Evolutionary conservation across 2,329 filamentous ascomycete genomes (phyloP), one percentile per base, ranked within the genome.

Genomic region (Pseudogymnoascus sp.): DNA sequence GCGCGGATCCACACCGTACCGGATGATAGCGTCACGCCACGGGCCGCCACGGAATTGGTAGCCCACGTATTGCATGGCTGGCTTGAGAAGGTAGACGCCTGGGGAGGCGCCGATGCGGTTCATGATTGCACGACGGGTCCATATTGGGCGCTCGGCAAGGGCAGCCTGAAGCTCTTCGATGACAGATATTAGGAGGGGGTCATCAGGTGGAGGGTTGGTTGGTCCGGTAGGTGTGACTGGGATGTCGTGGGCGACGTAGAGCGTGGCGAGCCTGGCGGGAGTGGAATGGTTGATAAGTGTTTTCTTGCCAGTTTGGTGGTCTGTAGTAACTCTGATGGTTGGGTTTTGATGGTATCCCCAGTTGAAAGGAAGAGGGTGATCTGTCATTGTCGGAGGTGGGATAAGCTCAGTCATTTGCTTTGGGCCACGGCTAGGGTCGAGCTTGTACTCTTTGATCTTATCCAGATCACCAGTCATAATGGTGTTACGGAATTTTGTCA

Each of bases 11-110:
- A 96, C 75, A 8, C 93, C 93, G 72, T 92, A 94, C 54, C 83
- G 85, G 65, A 97, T 84, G 60, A 97, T 85, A 2, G 89, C 87
- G 72, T 97, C 92, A 65, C 91, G 84, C 88, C 91, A 99, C 0
- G 94, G 92, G 0, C 94, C 94, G 21, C 89, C 91, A 63, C 89
- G 88, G 79, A 97, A 97, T 74, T 92, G 90, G 75, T 96, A 99
- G 7, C 89, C 92, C 4, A 90, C 85, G 68, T 94, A 93, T 65
- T 91, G 88, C 60, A 92, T 83, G 54, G 89, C 89, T 70, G 88
- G 83, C 68, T 90, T 88, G 63, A 96, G 74, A 41, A 81, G 74
- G 62, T 82, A 83, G 63, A 79, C 78, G 44, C 77, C 78, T 26
- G 78, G 76, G 57, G 75, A 76, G 58, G 76, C 75, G 1, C 75